Base-by-base conservation (phyloP, 2,329 filamentous ascomycete genomes). In the Cladosporium oxysporum region DNA sequence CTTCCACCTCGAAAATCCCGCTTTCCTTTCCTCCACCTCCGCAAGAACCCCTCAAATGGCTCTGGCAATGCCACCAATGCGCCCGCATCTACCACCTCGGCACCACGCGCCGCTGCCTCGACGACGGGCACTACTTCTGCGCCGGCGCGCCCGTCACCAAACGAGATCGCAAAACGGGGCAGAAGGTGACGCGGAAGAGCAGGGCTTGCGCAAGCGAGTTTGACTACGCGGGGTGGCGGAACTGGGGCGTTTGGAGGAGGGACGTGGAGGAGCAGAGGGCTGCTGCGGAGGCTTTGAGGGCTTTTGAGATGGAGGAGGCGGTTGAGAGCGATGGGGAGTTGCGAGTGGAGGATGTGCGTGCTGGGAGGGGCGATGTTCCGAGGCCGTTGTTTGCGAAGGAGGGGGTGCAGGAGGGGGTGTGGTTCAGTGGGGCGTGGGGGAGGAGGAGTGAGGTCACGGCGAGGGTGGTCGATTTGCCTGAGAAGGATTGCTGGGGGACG, bases 41-140 rank as follows among this genome's bases (percentile, higher is more conserved):
- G 0, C 66, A 72, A 5, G 66, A 74, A 1, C 79, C 80, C 0
- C 74, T 82, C 4, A 70, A 72, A 23, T 86, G 83, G 84, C 74
- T 83, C 37, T 86, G 84, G 84, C 78, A 79, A 68, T 86, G 84
- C 71, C 84, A 86, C 71, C 71, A 81, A 52, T 86, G 84, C 74
- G 73, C 76, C 44, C 76, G 75, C 21, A 77, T 75, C 12, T 86
- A 85, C 72, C 75, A 76, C 1, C 76, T 86, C 2, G 80, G 78
- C 23, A 80, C 79, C 2, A 86, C 84, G 0, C 79, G 82, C 0
- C 81, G 84, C 62, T 86, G 84, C 66, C 79, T 86, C 8, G 77
- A 83, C 55, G 83, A 86, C 68, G 84, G 84, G 1, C 84, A 86
- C 71, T 75, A 76, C 66, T 85, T 85, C 77, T 86, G 84, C 76